Percentiles rank a stretch among this genome's conserved stretches.
Evolutionary conservation across 768 basidiomycete genomes (phyloP).

Genomic region (Heimioporus sp.): DNA sequence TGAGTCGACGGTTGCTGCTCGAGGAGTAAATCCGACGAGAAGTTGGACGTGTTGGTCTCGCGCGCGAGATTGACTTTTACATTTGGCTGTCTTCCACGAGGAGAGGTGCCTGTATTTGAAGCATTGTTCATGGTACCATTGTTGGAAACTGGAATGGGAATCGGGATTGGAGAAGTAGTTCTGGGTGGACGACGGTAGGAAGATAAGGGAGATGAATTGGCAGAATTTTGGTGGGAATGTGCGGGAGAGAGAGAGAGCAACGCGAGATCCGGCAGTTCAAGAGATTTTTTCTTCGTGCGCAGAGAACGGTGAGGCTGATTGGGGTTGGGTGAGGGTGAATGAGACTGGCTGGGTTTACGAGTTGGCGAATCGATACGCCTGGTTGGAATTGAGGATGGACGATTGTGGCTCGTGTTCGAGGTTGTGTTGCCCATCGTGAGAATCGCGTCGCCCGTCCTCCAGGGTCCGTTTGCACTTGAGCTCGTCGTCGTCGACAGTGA

Average conservation of each 20-base stretch:
- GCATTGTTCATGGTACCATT: constrained; percentile 36
- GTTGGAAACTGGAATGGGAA: constrained; percentile 40
- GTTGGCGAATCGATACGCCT: constrained; percentile 26
- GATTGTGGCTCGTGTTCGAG: constrained; percentile 28
- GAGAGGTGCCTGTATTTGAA: constrained; percentile 35
- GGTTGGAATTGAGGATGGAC: constrained; percentile 23
- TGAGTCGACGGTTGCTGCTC: constrained; percentile 45
- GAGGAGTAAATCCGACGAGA: constrained; percentile 38
- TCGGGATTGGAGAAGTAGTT: constrained; percentile 49
- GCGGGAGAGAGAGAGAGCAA: constrained; percentile 46
- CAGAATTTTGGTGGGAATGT: constrained; percentile 33
- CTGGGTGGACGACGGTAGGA: constrained; percentile 39
- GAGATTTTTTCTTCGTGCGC: constrained; percentile 65
- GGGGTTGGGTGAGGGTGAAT: constrained; percentile 40
- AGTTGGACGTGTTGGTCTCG: constrained; percentile 29
- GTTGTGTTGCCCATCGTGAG: constrained; percentile 34
- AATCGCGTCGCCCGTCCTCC: constrained; percentile 18
- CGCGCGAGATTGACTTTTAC: constrained; percentile 26
- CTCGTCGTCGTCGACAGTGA: constrained; percentile 19
- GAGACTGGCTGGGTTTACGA: constrained; percentile 19
- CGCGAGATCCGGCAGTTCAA: constrained; percentile 75
- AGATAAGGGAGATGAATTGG: constrained; percentile 42
- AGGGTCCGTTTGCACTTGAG: constrained; percentile 9
- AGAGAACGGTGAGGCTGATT: constrained; percentile 57
- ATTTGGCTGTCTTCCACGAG: constrained; percentile 32